phyloP scores from a whole-genome alignment of 257 asterid genomes.

The Datura wrightii region DNA sequence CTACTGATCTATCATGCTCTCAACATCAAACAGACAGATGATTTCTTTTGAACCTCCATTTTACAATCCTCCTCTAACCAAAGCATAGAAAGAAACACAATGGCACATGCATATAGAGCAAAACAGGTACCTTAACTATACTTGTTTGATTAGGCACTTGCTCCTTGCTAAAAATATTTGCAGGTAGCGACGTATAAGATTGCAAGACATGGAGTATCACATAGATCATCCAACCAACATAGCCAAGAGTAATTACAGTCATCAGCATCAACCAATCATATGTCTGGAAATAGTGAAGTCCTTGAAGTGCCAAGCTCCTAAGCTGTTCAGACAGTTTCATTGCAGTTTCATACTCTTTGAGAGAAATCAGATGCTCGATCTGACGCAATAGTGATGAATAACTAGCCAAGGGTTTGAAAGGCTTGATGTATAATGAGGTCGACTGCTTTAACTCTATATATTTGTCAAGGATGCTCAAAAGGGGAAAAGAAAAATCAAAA shows the following conservation, averaged over 20 bases:
- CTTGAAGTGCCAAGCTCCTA: slow-evolving; percentile 81
- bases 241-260: slow-evolving; percentile 87
- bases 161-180: slow-evolving; percentile 48
- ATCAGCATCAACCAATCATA: slow-evolving; percentile 97
- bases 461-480: slow-evolving; percentile 57
- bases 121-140: slow-evolving; percentile 60
- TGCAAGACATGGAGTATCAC: slow-evolving; percentile 83
- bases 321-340: slow-evolving; percentile 71
- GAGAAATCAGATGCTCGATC: slow-evolving; percentile 68
- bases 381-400: slow-evolving; percentile 56
- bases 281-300: slow-evolving; percentile 93
- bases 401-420: slow-evolving; percentile 78
- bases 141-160: slow-evolving; percentile 53
- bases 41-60: slow-evolving; percentile 15
- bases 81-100: neutral
- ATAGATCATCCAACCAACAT: slow-evolving; percentile 95
- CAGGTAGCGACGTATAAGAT: slow-evolving; percentile 73
- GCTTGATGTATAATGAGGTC: slow-evolving; percentile 70
- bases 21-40: slow-evolving; percentile 1
- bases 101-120: neutral
- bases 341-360: slow-evolving; percentile 70
- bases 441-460: slow-evolving; percentile 72
- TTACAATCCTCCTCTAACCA: neutral
- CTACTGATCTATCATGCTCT: neutral
- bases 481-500: neutral